Base-by-base conservation (phyloP, 208 protist species). In the Trypanosoma mega region DNA sequence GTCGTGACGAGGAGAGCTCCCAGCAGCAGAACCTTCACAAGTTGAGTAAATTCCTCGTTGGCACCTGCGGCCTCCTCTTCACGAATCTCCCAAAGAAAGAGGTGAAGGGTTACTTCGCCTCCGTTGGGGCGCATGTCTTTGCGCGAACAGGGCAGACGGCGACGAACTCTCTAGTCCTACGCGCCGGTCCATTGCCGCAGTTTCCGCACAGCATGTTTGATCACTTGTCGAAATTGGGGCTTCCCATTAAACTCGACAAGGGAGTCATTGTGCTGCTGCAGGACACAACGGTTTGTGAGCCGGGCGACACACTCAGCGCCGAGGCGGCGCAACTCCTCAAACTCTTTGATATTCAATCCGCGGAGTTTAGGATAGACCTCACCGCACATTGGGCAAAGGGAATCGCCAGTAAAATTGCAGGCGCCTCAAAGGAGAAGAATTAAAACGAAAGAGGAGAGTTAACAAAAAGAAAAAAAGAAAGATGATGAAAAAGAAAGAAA, bases 181-280 rank as follows among this genome's bases (percentile, higher is more conserved):
- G 80, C 36, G 84, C 76, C 0, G 92, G 88, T 1, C 72, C 82
- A 14, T 72, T 96, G 29, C 74, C 82, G 37, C 83, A 94, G 74
- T 97, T 98, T 62, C 82, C 92, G 20, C 87, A 97, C 80, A 89
- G 76, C 69, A 95, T 97, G 88, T 96, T 97, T 33, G 80, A 94
- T 41, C 82, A 96, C 62, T 74, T 98, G 3, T 74, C 92, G 34
- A 82, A 86, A 63, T 81, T 98, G 0, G 96, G 96, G 1, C 84
- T 98, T 2, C 85, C 87, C 20, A 94, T 96, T 23, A 84, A 87
- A 60, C 75, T 98, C 12, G 93, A 96, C 52, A 87, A 88, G 45
- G 92, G 92, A 14, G 82, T 83, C n/a, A 90, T 98, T 73, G 73
- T 82, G 39, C 82, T 97, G n/a, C 61, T 89, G 44, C 69, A 90